Base-by-base conservation (phyloP, 306 rosid genomes). In the Dryas drummondii region DNA sequence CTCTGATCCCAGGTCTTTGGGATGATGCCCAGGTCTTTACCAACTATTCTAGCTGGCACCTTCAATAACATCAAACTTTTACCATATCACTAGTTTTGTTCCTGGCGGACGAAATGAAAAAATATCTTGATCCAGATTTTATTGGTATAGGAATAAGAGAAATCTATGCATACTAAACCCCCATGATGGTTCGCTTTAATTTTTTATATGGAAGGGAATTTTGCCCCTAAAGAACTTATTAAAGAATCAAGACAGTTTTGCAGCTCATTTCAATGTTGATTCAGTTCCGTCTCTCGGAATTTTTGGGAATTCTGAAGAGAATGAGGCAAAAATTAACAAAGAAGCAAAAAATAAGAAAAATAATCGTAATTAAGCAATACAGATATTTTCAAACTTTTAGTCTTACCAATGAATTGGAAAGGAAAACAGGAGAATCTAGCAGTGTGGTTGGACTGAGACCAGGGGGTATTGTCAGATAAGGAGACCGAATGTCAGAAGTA, bases 361-460 rank as follows among this genome's bases (percentile, higher is more conserved):
- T 26, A 51, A 68, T 6, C 1, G 9, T 1, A 54, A 50, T 13
- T 51, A 52, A 27, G 72, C 54, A 17, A 9, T 6, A 22, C 48
- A 66, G 12, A 40, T 53, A 75, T 41, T n/a, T 70, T 66, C 60
- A 67, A 58, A 67, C 52, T 46, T 45, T 59, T 59, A 71, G 46
- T 44, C 91, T 83, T 77, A 93, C 98, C 90, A 91, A 83, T 8
- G 94, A 86, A 90, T 88, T 94, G 1, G 94, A 87, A 78, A 91
- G 97, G 86, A 94, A 91, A 53, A 91, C 97, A 0, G 98, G 97
- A 64, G 98, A 94, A 71, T 94, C 98, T 32, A 94, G 85, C 79
- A 94, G 88, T 54, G 96, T 87, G 70, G 97, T 91, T 49, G 98
- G 98, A 87, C 98, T 94, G 72, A 94, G 93, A 80, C 98, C 98